These are phyloP conservation scores for Calcarisporium arbuscula DNA, from an alignment of 2,329 filamentous ascomycete species.

Conservation along the genomic window DNA sequence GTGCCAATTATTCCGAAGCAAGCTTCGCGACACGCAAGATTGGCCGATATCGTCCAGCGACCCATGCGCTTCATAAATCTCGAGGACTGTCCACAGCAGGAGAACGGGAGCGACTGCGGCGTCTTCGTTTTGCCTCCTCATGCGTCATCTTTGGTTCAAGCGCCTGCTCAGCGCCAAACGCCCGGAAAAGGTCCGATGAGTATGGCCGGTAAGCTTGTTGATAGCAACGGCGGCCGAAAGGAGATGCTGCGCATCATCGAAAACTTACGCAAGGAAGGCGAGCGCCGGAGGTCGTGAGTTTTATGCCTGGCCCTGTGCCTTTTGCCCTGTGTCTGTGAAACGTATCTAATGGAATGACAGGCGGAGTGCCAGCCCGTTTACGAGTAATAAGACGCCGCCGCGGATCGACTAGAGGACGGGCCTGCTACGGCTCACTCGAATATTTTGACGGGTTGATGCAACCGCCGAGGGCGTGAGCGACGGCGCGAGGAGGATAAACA, in stretches of 20 bases:
- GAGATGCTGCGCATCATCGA: conserved; percentile 92
- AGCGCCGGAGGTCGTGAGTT: conserved; percentile 73
- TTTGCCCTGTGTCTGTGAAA: too few relatives aligned
- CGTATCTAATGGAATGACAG: too few relatives aligned
- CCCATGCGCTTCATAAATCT: conserved; percentile 72
- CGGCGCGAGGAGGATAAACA: background rate
- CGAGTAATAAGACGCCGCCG: conserved; percentile 32
- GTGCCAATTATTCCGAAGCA: conserved; percentile 70
- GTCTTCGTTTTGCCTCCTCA: conserved; percentile 85
- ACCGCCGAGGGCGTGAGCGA: conserved; percentile 2
- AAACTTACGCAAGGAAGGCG: conserved; percentile 77
- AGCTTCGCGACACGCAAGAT: conserved; percentile 64
- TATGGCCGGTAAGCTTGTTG: conserved; percentile 76
- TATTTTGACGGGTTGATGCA: conserved; percentile 19
- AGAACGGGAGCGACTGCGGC: conserved; percentile 89
- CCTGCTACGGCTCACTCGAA: conserved; percentile 23
- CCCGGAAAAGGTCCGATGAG: conserved; percentile 91
- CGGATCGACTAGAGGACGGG: conserved; percentile 36
- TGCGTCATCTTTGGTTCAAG: too few relatives aligned
- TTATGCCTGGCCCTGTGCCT: background rate
- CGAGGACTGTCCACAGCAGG: conserved; percentile 80
- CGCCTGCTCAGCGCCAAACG: too few relatives aligned
- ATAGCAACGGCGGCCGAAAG: conserved; percentile 73
- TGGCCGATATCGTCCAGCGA: conserved; percentile 57
- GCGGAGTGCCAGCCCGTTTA: conserved; percentile 31